Percentiles rank a stretch among this genome's conserved stretches.
phyloP scores from a whole-genome alignment of 441 rosid species.

The Gossypium aridum region DNA sequence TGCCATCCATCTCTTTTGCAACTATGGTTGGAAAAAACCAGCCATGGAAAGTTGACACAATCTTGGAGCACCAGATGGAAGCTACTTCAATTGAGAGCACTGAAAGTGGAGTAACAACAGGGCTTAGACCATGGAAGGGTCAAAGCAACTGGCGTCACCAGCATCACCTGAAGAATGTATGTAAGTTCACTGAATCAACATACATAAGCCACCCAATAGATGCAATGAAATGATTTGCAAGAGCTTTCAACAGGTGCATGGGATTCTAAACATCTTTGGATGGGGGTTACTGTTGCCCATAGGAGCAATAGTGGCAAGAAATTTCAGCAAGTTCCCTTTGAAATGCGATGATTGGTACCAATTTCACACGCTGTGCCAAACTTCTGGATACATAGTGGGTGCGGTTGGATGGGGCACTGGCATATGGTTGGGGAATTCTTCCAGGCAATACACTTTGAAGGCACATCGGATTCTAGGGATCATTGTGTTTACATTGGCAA shows the following conservation, averaged over 20 bases:
- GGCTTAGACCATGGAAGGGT: conserved; percentile 20
- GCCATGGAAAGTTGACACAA: background rate
- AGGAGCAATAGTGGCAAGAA: conserved; percentile 32
- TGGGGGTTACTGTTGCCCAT: conserved; percentile 37
- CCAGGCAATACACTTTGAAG: conserved; percentile 17
- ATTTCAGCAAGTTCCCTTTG: conserved; percentile 20
- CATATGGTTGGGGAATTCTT: conserved; percentile 27
- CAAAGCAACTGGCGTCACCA: conserved; percentile 8
- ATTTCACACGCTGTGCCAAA: conserved; percentile 29
- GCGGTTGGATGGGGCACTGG: conserved; percentile 38
- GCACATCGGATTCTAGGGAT: conserved; percentile 31
- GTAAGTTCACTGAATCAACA: conserved; percentile 12
- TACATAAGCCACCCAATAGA: background rate
- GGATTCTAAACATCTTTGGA: conserved; percentile 34
- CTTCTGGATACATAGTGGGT: conserved; percentile 29
- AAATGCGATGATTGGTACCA: conserved; percentile 29
- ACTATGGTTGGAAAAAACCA: background rate
- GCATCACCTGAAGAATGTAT: conserved; percentile 20
- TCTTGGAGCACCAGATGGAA: background rate
- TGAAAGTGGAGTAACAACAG: conserved; percentile 13
- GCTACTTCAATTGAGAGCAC: background rate
- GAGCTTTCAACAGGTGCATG: conserved; percentile 27
- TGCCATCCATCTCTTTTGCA: background rate
- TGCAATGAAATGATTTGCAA: background rate
- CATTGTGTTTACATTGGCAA: conserved; percentile 28